Base-by-base conservation (phyloP, 2,329 filamentous ascomycete genomes). In the Aureobasidium pullulans region DNA sequence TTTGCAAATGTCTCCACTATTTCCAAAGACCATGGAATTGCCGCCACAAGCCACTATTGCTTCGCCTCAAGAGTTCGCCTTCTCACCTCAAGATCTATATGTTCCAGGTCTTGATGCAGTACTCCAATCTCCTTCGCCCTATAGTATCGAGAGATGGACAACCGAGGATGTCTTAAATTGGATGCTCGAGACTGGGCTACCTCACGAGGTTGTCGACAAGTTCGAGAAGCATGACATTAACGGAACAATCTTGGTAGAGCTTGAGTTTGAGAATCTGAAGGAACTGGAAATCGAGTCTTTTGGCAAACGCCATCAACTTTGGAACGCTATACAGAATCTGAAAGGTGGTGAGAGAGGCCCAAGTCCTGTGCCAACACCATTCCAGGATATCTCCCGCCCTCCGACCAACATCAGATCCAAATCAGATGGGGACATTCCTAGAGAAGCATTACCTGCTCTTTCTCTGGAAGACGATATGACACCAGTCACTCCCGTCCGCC, bases 141-240 rank as follows among this genome's bases (percentile, higher is more conserved):
- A 62, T 13, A 78, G 81, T 52, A 79, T 93, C 61, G 78, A 81
- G 15, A 76, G 77, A 46, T 94, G 88, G 90, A 81, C 83, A 13
- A 86, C 89, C 3, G 81, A 85, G 68, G 86, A 90, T 75, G 89
- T 94, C 44, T 88, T 88, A 59, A 85, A 89, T 68, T 94, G 89
- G 83, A 94, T 96, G 90, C 83, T 86, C 68, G 84, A 90, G 71
- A 84, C 86, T 46, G 90, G 89, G 66, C 85, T 96, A 70, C 92
- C 96, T 70, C 76, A 84, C 54, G 76, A 81, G 6, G 81, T 93
- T 53, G 86, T 94, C 10, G 86, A 95, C 68, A 89, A 88, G 66
- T 96, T 99, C 68, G 81, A 92, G 62, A 83, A 88, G 67, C 95
- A 99, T 72, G 93, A 99, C 70, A 96, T 99, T 71, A 90, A 87